Evolutionary conservation across 257 asterid genomes (phyloP).

Genomic region (Coffea canephora): DNA sequence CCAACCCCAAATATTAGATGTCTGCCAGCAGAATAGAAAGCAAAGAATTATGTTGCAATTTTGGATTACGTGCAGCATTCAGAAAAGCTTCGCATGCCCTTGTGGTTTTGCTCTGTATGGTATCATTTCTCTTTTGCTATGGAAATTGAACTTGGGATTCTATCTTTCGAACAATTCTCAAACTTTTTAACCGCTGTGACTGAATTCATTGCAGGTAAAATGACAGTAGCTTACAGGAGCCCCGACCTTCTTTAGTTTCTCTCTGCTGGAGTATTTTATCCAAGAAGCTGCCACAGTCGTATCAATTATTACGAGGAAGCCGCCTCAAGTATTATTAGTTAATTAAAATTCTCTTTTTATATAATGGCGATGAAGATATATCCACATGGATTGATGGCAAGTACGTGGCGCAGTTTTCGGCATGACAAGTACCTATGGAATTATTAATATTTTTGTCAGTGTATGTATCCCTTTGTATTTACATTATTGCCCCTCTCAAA

Average conservation of each 20-base stretch:
- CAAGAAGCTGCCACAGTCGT: neutral
- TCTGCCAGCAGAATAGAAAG: neutral
- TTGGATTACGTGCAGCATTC: neutral
- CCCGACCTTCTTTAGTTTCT: neutral
- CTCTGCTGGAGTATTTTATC: neutral
- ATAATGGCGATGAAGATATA: neutral
- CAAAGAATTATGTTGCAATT: neutral
- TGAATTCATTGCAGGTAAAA: neutral
- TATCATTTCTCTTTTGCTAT: neutral
- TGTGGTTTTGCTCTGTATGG: neutral
- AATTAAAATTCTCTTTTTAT: neutral
- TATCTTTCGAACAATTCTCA: neutral
- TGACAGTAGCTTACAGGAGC: neutral
- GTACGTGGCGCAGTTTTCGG: slow-evolving; percentile 30
- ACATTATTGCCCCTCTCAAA: neutral
- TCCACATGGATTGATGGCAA: neutral
- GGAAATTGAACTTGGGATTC: neutral
- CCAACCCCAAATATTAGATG: slow-evolving; percentile 1
- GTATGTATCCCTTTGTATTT: neutral
- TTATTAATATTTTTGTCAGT: neutral
- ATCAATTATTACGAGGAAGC: neutral
- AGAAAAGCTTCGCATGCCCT: neutral
- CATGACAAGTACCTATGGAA: slow-evolving; percentile 14
- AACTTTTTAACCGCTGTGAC: neutral
- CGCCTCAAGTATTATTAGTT: neutral